Conservation (phyloP, 1,284 basidiomycete species). For the Fomitiporia mediterranea region DNA sequence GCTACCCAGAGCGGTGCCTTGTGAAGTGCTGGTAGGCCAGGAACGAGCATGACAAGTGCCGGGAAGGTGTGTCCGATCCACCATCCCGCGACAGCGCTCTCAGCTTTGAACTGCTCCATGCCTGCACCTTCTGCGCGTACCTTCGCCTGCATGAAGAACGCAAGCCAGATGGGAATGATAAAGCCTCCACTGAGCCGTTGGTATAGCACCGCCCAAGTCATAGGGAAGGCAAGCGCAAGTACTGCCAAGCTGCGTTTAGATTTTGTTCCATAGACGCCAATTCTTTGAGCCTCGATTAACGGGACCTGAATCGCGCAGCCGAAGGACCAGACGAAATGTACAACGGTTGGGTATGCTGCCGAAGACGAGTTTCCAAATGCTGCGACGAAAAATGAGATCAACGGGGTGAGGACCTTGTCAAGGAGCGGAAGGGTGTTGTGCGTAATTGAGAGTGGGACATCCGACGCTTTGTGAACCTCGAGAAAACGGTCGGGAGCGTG, state of each 20-base stretch:
- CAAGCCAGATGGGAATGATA: constrained; percentile 18
- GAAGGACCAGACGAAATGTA: constrained; percentile 21
- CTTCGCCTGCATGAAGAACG: constrained; percentile 15
- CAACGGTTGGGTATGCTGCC: constrained; percentile 16
- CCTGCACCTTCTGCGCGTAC: constrained; percentile 10
- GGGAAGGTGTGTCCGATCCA: constrained; percentile 19
- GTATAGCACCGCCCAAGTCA: constrained; percentile 20
- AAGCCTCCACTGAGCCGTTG: constrained; percentile 20
- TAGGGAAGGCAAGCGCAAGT: constrained; percentile 10
- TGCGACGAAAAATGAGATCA: constrained; percentile 21
- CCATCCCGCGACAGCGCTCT: constrained; percentile 19
- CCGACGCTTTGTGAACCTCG: constrained; percentile 17
- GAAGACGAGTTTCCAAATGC: constrained; percentile 18
- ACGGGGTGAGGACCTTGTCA: constrained; percentile 17
- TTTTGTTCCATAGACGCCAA: not conserved
- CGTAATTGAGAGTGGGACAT: constrained; percentile 16
- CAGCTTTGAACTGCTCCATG: constrained; percentile 13
- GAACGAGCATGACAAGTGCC: constrained; percentile 19
- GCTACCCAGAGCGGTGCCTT: constrained; percentile 17
- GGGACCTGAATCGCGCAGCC: constrained; percentile 17
- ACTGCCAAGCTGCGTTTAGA: not conserved
- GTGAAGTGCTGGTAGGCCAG: constrained; percentile 15
- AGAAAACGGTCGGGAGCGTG: constrained; percentile 20
- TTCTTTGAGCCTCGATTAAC: constrained; percentile 16
- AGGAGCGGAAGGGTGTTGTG: constrained; percentile 9